phyloP scores from a whole-genome alignment of 176 grass and related monocot species.

The Hordeum marinum region DNA sequence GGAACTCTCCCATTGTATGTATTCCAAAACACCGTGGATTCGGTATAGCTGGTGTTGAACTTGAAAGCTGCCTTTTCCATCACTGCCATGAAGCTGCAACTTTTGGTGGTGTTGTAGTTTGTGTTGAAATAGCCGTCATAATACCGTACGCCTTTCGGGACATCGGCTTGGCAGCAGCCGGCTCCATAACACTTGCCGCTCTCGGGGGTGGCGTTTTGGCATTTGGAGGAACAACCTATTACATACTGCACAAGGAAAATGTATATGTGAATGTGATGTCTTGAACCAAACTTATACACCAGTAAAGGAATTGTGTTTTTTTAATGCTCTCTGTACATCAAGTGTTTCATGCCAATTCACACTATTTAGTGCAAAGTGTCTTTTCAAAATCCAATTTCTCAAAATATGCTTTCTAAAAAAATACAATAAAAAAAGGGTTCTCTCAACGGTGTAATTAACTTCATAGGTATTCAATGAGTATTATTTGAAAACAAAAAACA shows the following conservation, averaged over 20 bases:
- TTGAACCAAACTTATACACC: background rate
- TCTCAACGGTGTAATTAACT: no score
- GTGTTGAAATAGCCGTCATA: background rate
- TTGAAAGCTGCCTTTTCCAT: slow-evolving; percentile 8
- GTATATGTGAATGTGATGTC: background rate
- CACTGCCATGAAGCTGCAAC: background rate
- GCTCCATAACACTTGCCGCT: slow-evolving; percentile 23
- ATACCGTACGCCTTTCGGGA: background rate
- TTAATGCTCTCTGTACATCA: background rate
- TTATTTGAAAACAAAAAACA: no score
- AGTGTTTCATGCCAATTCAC: background rate
- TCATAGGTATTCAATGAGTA: no score
- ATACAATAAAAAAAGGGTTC: no score
- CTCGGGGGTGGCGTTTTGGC: background rate
- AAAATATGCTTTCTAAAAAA: no score
- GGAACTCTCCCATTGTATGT: background rate
- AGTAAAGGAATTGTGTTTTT: background rate
- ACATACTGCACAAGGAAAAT: background rate
- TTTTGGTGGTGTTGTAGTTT: background rate
- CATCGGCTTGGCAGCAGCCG: slow-evolving; percentile 21
- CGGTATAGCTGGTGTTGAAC: background rate
- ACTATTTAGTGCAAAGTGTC: background rate
- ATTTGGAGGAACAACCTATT: background rate
- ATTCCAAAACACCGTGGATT: background rate
- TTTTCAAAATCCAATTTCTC: no score